Evolutionary conservation across 441 rosid species (phyloP), one percentile per base, ranked within the genome.

Genomic region (Brassica balearica): DNA sequence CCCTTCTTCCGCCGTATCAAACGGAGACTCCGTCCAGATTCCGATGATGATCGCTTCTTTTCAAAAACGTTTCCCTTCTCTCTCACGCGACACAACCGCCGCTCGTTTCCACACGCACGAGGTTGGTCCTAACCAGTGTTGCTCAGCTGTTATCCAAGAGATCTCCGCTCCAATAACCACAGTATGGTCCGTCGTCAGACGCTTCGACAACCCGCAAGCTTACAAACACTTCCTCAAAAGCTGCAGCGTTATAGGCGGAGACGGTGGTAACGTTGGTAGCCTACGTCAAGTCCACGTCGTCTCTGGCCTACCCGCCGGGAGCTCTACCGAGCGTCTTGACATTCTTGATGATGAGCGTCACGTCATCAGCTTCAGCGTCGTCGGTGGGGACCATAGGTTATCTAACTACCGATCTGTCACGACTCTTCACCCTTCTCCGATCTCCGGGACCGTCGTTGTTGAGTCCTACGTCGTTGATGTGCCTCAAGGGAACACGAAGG

Each of bases 391-490:
- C 23, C 94, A 90, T 32, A 79, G 94, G 79, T 82, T 90, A 1
- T 87, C 90, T 4, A 90, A 90, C 81, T 90, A 90, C 83, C 75
- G 83, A 80, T 90, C 94, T 19, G 94, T 90, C 11, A 90, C 92
- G 11, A 90, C 94, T 0, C 87, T 90, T 38, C 94, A 90, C 19
- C 59, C 87, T 2, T 58, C 88, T 4, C 71, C 86, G 2, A 5
- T 81, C 15, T 86, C 86, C 0, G 73, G 82, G 11, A 87, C 92
- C 7, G 88, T 88, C 4, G 92, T 88, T 8, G 88, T 87, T 41
- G 92, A 90, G 79, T 88, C 92, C 8, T 90, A 90, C 80, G 91
- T 87, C 4, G 94, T 88, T 70, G 94, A 90, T 75, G 87, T 90
- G 6, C 92, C 94, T 3, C 82, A 82, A 0, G 94, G 95, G 23